These are phyloP conservation scores for Aspergillus arachidicola DNA, from an alignment of 2,329 filamentous ascomycete genomes.

Conservation along the genomic window DNA sequence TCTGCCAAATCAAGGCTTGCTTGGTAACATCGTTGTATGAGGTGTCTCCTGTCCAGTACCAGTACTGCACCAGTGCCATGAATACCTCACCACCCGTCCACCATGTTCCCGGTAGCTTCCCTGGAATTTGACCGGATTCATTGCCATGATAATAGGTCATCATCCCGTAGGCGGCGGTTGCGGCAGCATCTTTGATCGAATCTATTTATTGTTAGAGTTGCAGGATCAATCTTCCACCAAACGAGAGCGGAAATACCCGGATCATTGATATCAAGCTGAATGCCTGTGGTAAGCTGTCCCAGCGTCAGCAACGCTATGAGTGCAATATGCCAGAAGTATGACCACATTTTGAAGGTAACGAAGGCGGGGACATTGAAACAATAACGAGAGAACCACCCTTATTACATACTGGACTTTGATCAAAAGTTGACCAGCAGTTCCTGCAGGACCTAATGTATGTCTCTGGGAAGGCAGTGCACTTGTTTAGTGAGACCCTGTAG, in stretches of 20 bases:
- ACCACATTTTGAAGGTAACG: not conserved
- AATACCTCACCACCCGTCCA: slow-evolving; percentile 68
- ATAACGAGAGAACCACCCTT: not conserved
- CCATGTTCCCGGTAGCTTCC: slow-evolving; percentile 71
- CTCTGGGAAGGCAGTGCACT: not conserved
- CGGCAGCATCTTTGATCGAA: slow-evolving; percentile 49
- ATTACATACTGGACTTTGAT: not conserved
- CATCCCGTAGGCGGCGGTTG: slow-evolving; percentile 50
- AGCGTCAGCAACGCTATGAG: not conserved
- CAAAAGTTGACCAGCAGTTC: not conserved
- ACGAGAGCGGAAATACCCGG: not conserved
- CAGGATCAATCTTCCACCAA: not conserved
- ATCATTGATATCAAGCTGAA: not conserved
- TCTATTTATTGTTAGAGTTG: slow-evolving; percentile 23
- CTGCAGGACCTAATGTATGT: not conserved
- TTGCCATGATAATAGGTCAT: slow-evolving; percentile 58
- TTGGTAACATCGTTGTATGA: slow-evolving; percentile 42
- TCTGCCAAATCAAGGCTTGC: slow-evolving; percentile 42
- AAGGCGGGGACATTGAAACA: not conserved
- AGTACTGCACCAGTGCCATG: slow-evolving; percentile 45
- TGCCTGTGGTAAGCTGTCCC: not conserved
- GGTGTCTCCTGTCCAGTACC: slow-evolving; percentile 45
- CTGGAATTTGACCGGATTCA: slow-evolving; percentile 52
- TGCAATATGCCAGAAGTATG: not conserved
- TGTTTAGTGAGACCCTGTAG: not conserved